Conservation (phyloP, 495 filamentous ascomycete species). For the Neurospora sp. region DNA sequence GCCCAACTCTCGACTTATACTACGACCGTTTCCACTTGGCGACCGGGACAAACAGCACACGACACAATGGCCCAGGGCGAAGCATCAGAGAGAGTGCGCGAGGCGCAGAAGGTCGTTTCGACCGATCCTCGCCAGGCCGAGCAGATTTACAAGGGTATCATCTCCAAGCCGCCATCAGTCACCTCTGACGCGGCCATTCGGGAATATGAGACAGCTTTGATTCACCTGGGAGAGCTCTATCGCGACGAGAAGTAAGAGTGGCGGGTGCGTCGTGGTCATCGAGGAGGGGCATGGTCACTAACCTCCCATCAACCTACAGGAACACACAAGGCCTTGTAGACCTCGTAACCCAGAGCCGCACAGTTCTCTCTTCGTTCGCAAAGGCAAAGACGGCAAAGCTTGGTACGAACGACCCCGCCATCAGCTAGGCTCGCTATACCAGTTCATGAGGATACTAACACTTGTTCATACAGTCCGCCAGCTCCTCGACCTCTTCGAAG, state of each 20-base stretch:
- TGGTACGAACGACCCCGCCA: constrained; percentile 44
- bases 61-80: constrained; percentile 37
- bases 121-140: constrained; percentile 71
- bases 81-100: constrained; percentile 37
- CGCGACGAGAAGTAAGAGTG: constrained; percentile 63
- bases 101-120: constrained; percentile 77
- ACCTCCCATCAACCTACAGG: constrained; percentile 23
- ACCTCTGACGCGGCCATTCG: constrained; percentile 70
- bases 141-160: constrained; percentile 73
- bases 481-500: constrained; percentile 88
- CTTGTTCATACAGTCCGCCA: constrained; percentile 62
- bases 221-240: constrained; percentile 85
- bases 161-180: constrained; percentile 71
- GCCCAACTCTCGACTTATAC: neutral
- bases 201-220: constrained; percentile 76
- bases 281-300: neutral
- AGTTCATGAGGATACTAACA: neutral
- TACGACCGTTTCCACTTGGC: neutral
- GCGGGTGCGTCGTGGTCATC: neutral
- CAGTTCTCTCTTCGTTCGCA: constrained; percentile 86
- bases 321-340: constrained; percentile 82
- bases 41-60: neutral
- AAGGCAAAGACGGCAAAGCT: constrained; percentile 99
- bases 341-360: constrained; percentile 81
- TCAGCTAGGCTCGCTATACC: neutral